Evolutionary conservation across 768 basidiomycete species (phyloP).

Genomic region (Daedaleopsis sinensis): DNA sequence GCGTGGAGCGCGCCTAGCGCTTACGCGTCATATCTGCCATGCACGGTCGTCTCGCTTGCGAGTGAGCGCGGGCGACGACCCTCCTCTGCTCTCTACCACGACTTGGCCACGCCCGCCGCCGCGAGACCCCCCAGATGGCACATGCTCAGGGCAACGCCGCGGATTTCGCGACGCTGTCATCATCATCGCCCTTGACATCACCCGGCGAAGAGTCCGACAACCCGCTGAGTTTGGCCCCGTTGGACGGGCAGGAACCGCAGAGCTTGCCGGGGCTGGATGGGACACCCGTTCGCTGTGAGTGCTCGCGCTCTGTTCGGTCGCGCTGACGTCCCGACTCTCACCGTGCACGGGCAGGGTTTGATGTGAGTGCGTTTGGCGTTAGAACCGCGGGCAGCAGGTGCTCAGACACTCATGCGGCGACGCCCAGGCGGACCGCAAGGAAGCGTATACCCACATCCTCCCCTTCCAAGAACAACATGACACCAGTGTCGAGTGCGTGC

Average conservation of each 20-base stretch:
- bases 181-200: constrained; percentile 35
- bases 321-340: constrained; percentile 5
- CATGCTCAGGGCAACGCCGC: constrained; percentile 1
- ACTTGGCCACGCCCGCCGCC: constrained; percentile 14
- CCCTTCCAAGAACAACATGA: constrained; percentile 86
- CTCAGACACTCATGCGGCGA: neutral
- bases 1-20: constrained; percentile 17
- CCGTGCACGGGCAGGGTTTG: constrained; percentile 62
- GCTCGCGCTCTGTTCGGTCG: constrained; percentile 12
- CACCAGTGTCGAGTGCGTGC: constrained; percentile 77
- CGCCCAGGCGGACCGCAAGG: constrained; percentile 76
- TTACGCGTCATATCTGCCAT: constrained; percentile 5
- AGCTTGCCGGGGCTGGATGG: constrained; percentile 66
- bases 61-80: constrained; percentile 1
- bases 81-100: constrained; percentile 11
- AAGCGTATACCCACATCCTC: constrained; percentile 79
- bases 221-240: constrained; percentile 42
- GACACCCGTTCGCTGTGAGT: constrained; percentile 80
- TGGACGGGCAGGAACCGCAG: constrained; percentile 57
- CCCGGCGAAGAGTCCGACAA: constrained; percentile 68
- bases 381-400: neutral
- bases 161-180: constrained; percentile 13
- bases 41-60: neutral
- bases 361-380: constrained; percentile 54
- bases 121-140: constrained; percentile 6